Base-by-base conservation (phyloP, 164 flowering plant species). In the Chimonanthus salicifolius region DNA sequence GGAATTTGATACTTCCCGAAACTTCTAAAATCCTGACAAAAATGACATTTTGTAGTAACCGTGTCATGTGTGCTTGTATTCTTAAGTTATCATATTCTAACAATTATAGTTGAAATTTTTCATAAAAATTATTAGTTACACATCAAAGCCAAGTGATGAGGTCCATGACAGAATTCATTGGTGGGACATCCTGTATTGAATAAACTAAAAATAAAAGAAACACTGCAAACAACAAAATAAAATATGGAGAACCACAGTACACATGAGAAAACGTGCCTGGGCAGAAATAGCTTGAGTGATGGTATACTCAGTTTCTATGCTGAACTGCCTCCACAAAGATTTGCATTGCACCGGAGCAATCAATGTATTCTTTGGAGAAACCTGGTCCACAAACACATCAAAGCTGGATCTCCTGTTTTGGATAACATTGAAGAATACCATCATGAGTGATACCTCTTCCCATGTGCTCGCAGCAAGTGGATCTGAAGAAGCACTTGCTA, bases 391-490 rank as follows among this genome's bases (percentile, higher is more conserved):
- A 75, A 46, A 4, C 10, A 67, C 5, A 51, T 50, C 48, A 75
- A 74, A 54, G 21, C 65, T 7, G n/a, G 46, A 73, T 13, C 45
- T 58, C 58, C 33, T 47, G 7, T 46, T 63, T 64, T 4, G 45
- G 8, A 58, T 18, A 49, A 13, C 13, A 47, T 1, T 0, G 9
- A 64, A n/a, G 21, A n/a, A 46, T 70, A 72, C 47, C 6, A 62
- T 16, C 44, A 71, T 3, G 6, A 60, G 3, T 51, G 33, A 75
- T 79, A 92, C 97, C 90, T 87, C 87, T 63, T 89, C 91, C 97
- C 97, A 90, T 58, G 83, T 81, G 83, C 91, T 92, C 68, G 96
- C 88, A 74, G 94, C 96, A 64, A 92, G 87, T 33, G 86, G 87
- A 68, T 90, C 95, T 15, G 73, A 58, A 65, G 84, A 74, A 72